phyloP scores from a whole-genome alignment of 768 basidiomycete species.

The Hypholoma sublateritium region DNA sequence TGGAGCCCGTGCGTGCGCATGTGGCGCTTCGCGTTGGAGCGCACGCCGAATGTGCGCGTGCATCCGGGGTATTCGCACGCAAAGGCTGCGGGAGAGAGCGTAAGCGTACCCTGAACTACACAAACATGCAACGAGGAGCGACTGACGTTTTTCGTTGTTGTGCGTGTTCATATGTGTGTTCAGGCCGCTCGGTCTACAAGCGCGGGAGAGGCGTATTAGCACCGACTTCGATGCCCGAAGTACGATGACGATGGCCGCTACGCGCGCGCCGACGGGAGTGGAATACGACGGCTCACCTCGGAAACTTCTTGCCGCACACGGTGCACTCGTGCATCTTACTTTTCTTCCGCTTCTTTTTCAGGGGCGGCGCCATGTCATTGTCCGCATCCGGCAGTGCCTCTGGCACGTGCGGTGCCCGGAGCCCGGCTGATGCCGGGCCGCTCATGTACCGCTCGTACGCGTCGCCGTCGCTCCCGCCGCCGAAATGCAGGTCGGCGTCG shows the following conservation, averaged over 20 bases:
- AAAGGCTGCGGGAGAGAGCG: conserved; percentile 33
- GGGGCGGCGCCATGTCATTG: neutral
- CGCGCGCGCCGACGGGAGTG: neutral
- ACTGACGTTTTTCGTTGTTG: conserved; percentile 51
- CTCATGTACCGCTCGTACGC: too few species aligned
- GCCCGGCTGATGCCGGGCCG: too few species aligned
- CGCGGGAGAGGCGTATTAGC: neutral
- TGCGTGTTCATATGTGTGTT: conserved; percentile 61
- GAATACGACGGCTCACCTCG: conserved; percentile 31
- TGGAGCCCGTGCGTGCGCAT: conserved; percentile 69
- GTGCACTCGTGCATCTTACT: conserved; percentile 56
- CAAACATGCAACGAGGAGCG: neutral
- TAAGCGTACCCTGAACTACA: too few species aligned
- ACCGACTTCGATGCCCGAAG: too few species aligned
- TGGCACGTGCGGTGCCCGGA: too few species aligned
- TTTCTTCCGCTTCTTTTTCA: conserved; percentile 43
- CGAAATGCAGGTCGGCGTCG: too few species aligned
- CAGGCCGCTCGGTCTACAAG: conserved; percentile 50
- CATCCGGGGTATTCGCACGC: conserved; percentile 61
- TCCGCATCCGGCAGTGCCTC: neutral
- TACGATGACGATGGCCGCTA: too few species aligned
- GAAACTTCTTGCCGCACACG: conserved; percentile 51
- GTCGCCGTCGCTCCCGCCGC: too few species aligned
- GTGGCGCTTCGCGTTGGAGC: conserved; percentile 81
- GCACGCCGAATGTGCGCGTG: conserved; percentile 68